Conservation (phyloP, 768 basidiomycete genomes). For the Serpula lacrymans region DNA sequence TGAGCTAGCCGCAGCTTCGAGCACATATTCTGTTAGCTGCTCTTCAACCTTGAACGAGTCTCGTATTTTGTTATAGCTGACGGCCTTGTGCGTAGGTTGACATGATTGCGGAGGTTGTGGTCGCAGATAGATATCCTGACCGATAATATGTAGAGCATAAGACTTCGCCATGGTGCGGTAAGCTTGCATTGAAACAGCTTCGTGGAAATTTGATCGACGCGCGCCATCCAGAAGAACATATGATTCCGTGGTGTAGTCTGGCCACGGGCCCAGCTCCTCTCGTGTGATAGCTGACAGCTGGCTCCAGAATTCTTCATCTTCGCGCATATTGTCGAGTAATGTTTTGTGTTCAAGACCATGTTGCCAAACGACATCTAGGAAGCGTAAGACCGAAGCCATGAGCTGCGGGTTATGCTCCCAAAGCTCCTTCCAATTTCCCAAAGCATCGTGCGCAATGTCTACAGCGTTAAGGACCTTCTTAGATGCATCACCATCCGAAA, state of each 20-base stretch:
- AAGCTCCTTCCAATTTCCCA: constrained; percentile 67
- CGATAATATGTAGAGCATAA: constrained; percentile 69
- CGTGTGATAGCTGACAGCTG: constrained; percentile 60
- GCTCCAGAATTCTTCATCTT: constrained; percentile 65
- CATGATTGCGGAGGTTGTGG: constrained; percentile 38
- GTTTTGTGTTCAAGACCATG: constrained; percentile 71
- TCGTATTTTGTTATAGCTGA: constrained; percentile 58
- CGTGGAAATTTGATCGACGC: constrained; percentile 54
- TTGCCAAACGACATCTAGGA: constrained; percentile 77
- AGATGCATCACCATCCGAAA: constrained; percentile 17
- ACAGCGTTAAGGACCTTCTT: constrained; percentile 55
- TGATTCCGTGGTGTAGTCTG: constrained; percentile 59
- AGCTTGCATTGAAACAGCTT: constrained; percentile 57
- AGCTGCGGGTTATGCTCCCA: constrained; percentile 79
- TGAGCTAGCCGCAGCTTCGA: constrained; percentile 65
- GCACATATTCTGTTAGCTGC: constrained; percentile 59
- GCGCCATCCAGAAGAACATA: constrained; percentile 35
- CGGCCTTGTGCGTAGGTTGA: constrained; percentile 44
- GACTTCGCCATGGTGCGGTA: constrained; percentile 73
- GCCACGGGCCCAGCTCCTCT: constrained; percentile 70
- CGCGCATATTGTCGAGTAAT: constrained; percentile 52
- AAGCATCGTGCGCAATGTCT: constrained; percentile 60
- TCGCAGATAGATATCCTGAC: constrained; percentile 69
- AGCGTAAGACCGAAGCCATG: constrained; percentile 69
- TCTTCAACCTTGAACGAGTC: constrained; percentile 58